Conservation (phyloP, 1,284 basidiomycete species). For the Trichosporon faecale region DNA sequence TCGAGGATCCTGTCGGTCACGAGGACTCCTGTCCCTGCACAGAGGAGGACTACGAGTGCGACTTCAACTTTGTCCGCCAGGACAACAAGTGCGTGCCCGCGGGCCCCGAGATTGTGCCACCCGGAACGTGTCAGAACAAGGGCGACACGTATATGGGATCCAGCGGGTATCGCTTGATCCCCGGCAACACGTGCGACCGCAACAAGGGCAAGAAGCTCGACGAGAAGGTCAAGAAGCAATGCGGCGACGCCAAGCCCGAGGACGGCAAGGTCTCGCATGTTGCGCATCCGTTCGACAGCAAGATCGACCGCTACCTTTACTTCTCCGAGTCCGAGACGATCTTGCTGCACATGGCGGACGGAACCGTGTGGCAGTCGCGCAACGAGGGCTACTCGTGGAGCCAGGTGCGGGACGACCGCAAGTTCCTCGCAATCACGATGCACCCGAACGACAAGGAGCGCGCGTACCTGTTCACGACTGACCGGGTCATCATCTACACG, state of each 20-base stretch:
- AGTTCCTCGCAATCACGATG: slow-evolving; percentile 79
- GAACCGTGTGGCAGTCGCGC: slow-evolving; percentile 82
- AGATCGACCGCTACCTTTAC: slow-evolving; percentile 75
- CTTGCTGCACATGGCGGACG: slow-evolving; percentile 73
- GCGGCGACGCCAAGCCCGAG: slow-evolving; percentile 62
- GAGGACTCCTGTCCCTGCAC: slow-evolving; percentile 81
- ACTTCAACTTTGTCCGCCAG: slow-evolving; percentile 57
- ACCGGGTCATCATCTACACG: slow-evolving; percentile 69
- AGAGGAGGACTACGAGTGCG: slow-evolving; percentile 83
- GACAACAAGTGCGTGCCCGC: slow-evolving; percentile 70
- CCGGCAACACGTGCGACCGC: slow-evolving; percentile 81
- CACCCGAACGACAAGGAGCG: slow-evolving; percentile 75
- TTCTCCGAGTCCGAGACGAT: slow-evolving; percentile 63
- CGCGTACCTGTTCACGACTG: slow-evolving; percentile 81
- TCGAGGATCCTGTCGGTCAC: slow-evolving; percentile 73
- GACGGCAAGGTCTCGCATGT: slow-evolving; percentile 60
- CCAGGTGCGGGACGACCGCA: slow-evolving; percentile 61
- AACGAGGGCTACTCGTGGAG: slow-evolving; percentile 94
- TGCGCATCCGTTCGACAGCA: slow-evolving; percentile 66
- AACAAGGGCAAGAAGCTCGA: slow-evolving; percentile 62
- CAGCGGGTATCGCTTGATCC: slow-evolving; percentile 86
- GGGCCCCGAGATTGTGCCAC: slow-evolving; percentile 80
- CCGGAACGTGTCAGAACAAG: slow-evolving; percentile 66
- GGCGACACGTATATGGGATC: slow-evolving; percentile 76
- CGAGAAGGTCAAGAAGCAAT: slow-evolving; percentile 61